Conservation (phyloP, 768 basidiomycete species). For the Boletus sp. region DNA sequence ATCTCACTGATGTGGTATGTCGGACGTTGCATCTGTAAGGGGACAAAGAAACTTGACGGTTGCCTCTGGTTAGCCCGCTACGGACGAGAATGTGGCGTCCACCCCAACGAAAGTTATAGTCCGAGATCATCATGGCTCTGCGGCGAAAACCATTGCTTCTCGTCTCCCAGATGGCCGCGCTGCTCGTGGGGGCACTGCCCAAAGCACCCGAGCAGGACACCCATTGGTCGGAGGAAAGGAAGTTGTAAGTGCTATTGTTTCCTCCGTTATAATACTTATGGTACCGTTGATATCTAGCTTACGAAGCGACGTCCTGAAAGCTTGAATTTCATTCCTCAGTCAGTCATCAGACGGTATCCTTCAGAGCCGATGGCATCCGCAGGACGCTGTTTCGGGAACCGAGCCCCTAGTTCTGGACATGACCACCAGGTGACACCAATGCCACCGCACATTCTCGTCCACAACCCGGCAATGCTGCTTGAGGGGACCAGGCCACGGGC, state of each 20-base stretch:
- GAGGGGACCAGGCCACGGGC: slow-evolving; percentile 3
- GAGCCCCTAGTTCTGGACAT: neutral
- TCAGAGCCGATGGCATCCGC: neutral
- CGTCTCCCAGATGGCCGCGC: neutral
- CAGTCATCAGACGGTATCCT: slow-evolving; percentile 24
- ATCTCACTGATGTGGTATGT: slow-evolving; percentile 5
- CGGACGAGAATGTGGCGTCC: neutral
- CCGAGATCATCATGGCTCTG: neutral
- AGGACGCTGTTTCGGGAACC: neutral
- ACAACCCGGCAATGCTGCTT: neutral
- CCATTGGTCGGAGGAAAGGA: neutral
- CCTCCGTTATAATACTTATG: neutral
- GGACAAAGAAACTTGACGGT: neutral
- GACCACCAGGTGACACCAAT: neutral
- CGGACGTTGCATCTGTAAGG: neutral
- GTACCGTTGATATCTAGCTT: neutral
- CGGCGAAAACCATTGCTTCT: neutral
- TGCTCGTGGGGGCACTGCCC: neutral
- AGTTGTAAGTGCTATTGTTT: slow-evolving; percentile 6
- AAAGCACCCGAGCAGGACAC: neutral
- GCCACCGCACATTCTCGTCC: neutral
- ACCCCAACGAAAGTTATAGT: neutral
- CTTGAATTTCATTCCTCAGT: slow-evolving; percentile 25
- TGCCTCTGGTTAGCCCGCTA: slow-evolving; percentile 1
- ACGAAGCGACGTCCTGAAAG: slow-evolving; percentile 17